phyloP scores from a whole-genome alignment of 495 filamentous ascomycete species.

The Parachaetomium inaequale region DNA sequence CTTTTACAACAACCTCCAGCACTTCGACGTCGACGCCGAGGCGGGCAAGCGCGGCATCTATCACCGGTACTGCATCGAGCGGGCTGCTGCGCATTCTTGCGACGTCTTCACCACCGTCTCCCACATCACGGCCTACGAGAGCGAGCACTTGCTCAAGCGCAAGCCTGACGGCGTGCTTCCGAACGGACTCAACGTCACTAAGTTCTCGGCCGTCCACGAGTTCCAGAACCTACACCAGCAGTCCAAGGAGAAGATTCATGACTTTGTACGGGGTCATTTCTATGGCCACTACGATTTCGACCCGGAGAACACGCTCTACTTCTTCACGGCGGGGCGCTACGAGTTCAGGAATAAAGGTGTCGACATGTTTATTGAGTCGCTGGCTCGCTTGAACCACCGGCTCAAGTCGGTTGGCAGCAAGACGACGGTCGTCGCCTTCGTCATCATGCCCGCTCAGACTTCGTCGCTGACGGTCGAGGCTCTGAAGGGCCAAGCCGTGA shows the following conservation, averaged over 20 bases:
- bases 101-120: conserved; percentile 99
- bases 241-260: conserved; percentile 94
- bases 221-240: conserved; percentile 98
- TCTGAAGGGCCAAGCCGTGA: conserved; percentile 91
- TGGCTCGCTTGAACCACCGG: conserved; percentile 89
- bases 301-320: conserved; percentile 93
- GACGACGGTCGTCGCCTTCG: conserved; percentile 95
- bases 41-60: conserved; percentile 98
- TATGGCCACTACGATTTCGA: conserved; percentile 98
- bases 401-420: conserved; percentile 82
- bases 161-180: conserved; percentile 96
- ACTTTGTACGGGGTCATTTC: conserved; percentile 97
- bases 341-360: conserved; percentile 98
- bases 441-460: conserved; percentile 99
- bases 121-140: conserved; percentile 97
- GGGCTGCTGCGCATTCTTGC: conserved; percentile 81
- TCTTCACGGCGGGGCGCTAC: conserved; percentile 95
- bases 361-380: conserved; percentile 97
- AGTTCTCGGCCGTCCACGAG: conserved; percentile 97
- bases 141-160: conserved; percentile 93
- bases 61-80: conserved; percentile 97
- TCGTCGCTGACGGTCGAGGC: conserved; percentile 93
- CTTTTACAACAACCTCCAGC: conserved; percentile 98
- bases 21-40: conserved; percentile 94
- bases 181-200: conserved; percentile 97